Evolutionary conservation across 331 rosid species (phyloP).

Genomic region (Quercus tomentella): DNA sequence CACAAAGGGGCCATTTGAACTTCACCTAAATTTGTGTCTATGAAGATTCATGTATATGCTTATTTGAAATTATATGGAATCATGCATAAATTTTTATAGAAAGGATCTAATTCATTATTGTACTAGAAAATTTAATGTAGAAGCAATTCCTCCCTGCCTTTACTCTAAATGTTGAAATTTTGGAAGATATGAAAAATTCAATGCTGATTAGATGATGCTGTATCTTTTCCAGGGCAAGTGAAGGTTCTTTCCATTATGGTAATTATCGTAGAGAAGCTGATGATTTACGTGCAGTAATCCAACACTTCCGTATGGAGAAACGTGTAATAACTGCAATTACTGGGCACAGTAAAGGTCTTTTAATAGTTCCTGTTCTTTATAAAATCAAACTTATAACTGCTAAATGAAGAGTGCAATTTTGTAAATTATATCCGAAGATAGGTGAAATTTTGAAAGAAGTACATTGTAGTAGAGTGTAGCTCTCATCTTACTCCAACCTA

Average conservation of each 20-base stretch:
- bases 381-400: neutral
- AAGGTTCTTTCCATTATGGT: conserved; percentile 78
- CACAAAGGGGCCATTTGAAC: neutral
- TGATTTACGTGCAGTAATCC: conserved; percentile 65
- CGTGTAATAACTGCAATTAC: conserved; percentile 47
- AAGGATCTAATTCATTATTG: neutral
- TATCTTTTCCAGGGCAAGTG: conserved; percentile 70
- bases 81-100: no score
- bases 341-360: conserved; percentile 92
- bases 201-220: neutral
- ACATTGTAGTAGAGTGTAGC: neutral
- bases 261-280: conserved; percentile 80
- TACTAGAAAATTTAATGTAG: neutral
- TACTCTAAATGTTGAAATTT: conserved; percentile 1
- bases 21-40: no score
- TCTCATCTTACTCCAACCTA: neutral
- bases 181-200: neutral
- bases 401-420: neutral
- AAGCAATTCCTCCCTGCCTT: conserved; percentile 4
- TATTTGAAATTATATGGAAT: no score
- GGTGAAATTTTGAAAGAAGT: neutral
- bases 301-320: conserved; percentile 52
- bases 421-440: neutral
- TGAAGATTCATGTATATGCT: no score
- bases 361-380: conserved; percentile 5